phyloP scores from a whole-genome alignment of 345 rosid species.

The Turnera subulata region DNA sequence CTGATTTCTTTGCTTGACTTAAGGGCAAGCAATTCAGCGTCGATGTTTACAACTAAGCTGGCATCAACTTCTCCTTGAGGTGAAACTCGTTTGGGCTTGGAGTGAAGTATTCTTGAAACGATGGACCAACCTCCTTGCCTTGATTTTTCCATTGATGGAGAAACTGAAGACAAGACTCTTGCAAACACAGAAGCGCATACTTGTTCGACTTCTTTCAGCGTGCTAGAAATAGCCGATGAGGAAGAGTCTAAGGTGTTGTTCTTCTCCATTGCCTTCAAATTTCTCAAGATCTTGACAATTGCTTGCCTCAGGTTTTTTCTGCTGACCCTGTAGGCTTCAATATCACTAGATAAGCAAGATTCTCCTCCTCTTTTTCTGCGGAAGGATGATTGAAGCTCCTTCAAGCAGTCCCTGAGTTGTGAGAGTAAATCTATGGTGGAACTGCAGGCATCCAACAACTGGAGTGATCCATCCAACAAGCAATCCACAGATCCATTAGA shows the following conservation, averaged over 20 bases:
- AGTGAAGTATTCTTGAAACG: constrained; percentile 13
- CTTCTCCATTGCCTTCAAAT: constrained; percentile 6
- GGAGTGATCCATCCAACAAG: constrained; percentile 4
- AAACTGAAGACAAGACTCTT: constrained; percentile 6
- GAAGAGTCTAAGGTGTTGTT: not conserved
- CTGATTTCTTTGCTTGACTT: not conserved
- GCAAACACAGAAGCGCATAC: constrained; percentile 5
- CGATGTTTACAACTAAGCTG: constrained; percentile 2
- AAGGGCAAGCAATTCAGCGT: constrained; percentile 5
- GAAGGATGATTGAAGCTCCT: constrained; percentile 2
- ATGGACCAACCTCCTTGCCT: constrained; percentile 10
- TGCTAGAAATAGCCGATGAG: not conserved
- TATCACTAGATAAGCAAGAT: not conserved
- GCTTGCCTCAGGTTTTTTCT: constrained; percentile 1
- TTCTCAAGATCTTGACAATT: not conserved
- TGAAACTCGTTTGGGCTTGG: no score
- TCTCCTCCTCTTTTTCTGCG: not conserved
- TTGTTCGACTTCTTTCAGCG: constrained; percentile 17
- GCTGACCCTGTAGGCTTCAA: not conserved
- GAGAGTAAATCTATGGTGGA: not conserved
- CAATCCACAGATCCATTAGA: not conserved
- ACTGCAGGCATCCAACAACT: not conserved
- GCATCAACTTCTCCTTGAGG: not conserved
- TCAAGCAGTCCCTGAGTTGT: not conserved
- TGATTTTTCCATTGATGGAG: constrained; percentile 5